These are phyloP conservation scores for Solanum sitiens DNA, from an alignment of 257 asterid genomes.

Conservation along the genomic window DNA sequence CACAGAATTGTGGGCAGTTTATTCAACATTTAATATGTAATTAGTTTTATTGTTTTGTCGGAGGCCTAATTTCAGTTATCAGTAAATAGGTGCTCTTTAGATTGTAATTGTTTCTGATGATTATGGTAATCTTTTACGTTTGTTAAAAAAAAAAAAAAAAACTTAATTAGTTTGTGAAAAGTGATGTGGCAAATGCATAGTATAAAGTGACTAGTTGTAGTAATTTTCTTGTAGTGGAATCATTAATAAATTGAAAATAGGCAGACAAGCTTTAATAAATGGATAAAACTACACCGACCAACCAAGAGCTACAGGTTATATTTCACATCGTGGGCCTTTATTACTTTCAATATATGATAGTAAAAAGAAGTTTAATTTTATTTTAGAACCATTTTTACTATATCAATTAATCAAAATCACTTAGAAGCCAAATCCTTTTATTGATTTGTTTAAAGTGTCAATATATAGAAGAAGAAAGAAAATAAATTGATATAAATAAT, in stretches of 20 bases:
- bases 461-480: too few species aligned
- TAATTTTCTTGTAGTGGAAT: background rate
- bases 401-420: background rate
- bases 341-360: background rate
- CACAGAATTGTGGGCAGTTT: too few species aligned
- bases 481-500: too few species aligned
- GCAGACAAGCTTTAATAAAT: background rate
- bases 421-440: too few species aligned
- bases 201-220: background rate
- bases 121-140: too few species aligned
- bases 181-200: background rate
- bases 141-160: too few species aligned
- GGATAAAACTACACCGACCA: background rate
- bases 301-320: background rate
- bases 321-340: background rate
- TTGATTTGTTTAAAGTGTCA: too few species aligned
- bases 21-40: too few species aligned
- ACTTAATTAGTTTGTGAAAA: background rate
- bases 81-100: too few species aligned
- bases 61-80: too few species aligned
- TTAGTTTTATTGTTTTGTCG: too few species aligned
- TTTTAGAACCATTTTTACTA: background rate
- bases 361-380: background rate
- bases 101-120: too few species aligned
- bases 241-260: constrained; percentile 1